A percentile compares a stretch with the other conserved stretches of the same genome.
phyloP scores from a whole-genome alignment of 2,329 filamentous ascomycete genomes.

The Alternaria novae-zelandiae region DNA sequence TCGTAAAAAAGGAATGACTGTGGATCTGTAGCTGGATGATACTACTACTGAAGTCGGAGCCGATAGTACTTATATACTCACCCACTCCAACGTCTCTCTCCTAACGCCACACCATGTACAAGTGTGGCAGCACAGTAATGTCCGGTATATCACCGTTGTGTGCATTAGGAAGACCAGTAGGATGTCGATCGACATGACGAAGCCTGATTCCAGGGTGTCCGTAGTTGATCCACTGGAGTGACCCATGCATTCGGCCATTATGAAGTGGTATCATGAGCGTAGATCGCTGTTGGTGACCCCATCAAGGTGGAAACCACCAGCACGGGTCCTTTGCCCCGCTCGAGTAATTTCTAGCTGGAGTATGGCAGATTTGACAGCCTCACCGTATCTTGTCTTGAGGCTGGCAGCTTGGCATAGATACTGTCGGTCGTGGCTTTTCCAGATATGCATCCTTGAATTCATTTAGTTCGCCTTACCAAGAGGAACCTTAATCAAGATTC shows the following conservation, averaged over 20 bases:
- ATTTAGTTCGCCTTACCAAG: not conserved
- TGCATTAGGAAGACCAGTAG: not conserved
- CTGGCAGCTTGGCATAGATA: not conserved
- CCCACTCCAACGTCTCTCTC: not conserved
- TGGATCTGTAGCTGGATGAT: not conserved
- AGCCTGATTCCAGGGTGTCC: not conserved
- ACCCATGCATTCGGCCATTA: not conserved
- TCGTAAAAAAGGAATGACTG: not conserved
- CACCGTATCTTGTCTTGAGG: not conserved
- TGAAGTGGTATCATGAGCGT: not conserved
- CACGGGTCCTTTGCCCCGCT: not conserved
- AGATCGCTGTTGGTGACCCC: not conserved
- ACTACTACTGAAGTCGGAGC: not conserved
- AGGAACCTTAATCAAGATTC: not conserved
- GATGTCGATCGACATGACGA: not conserved
- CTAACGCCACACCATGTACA: not conserved
- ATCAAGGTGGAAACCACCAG: not conserved
- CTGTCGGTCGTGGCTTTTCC: not conserved
- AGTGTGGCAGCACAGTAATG: not conserved
- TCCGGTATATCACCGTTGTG: not conserved
- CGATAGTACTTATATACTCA: not conserved
- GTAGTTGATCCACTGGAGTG: not conserved
- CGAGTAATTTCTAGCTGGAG: not conserved
- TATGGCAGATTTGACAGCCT: not conserved
- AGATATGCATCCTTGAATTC: not conserved